Base-by-base conservation (phyloP, 176 grass and related monocot species). In the Stipa capillata region DNA sequence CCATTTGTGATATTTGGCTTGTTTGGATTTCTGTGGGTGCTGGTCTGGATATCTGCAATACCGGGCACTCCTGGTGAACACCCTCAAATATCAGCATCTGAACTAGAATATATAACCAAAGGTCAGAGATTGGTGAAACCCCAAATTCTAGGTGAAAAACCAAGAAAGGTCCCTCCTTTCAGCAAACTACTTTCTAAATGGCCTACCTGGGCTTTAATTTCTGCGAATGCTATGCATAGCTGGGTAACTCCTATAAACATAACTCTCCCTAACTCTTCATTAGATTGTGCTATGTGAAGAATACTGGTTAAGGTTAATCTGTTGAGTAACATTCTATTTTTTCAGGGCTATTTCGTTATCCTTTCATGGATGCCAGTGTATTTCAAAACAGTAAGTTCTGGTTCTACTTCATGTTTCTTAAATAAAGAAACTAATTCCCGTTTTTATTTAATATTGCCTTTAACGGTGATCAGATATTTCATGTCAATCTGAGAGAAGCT, bases 331-430 rank as follows among this genome's bases (percentile, higher is more conserved):
- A 1, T 86, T 49, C n/a, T 85, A 53, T 65, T 77, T 77, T 85
- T 89, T 66, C 92, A 98, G 96, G 96, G 96, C 42, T 98, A 98
- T 85, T 98, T 98, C 43, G 90, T 93, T 49, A 93, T 98, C 58
- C 92, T 98, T 89, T 98, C 96, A 39, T 98, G 96, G 96, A 98
- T 95, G 90, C 96, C 96, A 59, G 83, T 94, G 55, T 98, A 98
- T 83, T 98, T 98, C 80, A 98, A 93, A 77, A 95, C 86, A 37
- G 96, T 95, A 91, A 70, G 85, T 67, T 51, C 77, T 72, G 8
- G 55, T 54, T 80, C 50, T 64, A 11, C 62, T 78, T 78, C 48
- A 74, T 82, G 33, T 61, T 74, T 50, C 32, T 58, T 77, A 73
- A 86, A 76, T 36, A 47, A 69, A 84, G 23, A 20, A 63, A 77